Percentiles rank a stretch among this genome's conserved stretches.
Evolutionary conservation across 2,329 filamentous ascomycete species (phyloP).

Genomic region (Penicillium sp.): DNA sequence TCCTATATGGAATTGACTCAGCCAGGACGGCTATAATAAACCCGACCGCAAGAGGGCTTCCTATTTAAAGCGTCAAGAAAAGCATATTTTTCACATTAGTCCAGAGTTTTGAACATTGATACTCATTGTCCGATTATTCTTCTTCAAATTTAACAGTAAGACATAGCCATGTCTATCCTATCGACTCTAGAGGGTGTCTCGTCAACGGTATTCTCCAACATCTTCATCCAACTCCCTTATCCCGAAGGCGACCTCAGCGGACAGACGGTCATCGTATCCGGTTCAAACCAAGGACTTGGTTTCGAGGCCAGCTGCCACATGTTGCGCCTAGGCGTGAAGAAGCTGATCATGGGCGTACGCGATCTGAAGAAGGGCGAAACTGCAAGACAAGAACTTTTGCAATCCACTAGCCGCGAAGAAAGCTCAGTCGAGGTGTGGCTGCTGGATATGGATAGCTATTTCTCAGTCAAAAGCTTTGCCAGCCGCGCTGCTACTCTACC

Average conservation of each 20-base stretch:
- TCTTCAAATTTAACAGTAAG: neutral
- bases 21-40: neutral
- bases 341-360: slow-evolving; percentile 11
- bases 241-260: slow-evolving; percentile 5
- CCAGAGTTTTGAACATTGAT: neutral
- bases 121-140: neutral
- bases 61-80: neutral
- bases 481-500: slow-evolving; percentile 24
- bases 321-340: slow-evolving; percentile 1
- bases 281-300: slow-evolving; percentile 35
- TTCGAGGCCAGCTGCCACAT: slow-evolving; percentile 10
- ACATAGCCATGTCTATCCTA: neutral
- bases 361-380: slow-evolving; percentile 6
- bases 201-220: slow-evolving; percentile 1
- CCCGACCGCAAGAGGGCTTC: neutral
- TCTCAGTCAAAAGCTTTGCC: slow-evolving; percentile 34
- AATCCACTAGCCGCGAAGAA: slow-evolving; percentile 3
- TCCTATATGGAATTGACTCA: neutral
- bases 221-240: slow-evolving; percentile 15
- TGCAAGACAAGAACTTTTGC: slow-evolving; percentile 4
- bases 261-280: slow-evolving; percentile 48
- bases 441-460: slow-evolving; percentile 34
- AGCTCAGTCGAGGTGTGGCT: slow-evolving; percentile 25
- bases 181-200: slow-evolving; percentile 5
- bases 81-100: neutral